phyloP scores from a whole-genome alignment of 1,139 yeast species.

The Kodamaea suecica region DNA sequence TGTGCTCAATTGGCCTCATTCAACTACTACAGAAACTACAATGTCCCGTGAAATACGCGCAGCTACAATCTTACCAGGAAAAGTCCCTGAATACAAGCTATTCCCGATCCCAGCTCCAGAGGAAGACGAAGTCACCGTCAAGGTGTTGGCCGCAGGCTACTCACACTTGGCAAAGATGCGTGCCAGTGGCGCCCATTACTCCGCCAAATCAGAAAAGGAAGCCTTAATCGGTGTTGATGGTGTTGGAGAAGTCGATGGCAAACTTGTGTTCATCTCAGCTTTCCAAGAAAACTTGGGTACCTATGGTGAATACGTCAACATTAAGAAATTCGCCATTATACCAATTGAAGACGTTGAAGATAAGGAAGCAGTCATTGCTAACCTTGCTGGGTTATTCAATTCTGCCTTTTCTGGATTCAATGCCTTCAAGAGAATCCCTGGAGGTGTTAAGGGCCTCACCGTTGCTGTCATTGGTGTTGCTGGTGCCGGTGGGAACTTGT shows the following conservation, averaged over 20 bases:
- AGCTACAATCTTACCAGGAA: conserved; percentile 7
- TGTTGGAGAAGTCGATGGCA: conserved; percentile 13
- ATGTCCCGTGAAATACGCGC: conserved; percentile 7
- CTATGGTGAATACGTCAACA: conserved; percentile 12
- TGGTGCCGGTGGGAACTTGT: conserved; percentile 18
- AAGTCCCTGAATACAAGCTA: conserved; percentile 8
- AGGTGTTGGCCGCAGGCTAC: conserved; percentile 18
- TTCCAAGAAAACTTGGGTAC: conserved; percentile 12
- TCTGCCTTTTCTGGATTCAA: conserved; percentile 13
- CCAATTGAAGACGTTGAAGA: conserved; percentile 9
- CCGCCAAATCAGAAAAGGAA: conserved; percentile 7
- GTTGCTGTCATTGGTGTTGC: conserved; percentile 19
- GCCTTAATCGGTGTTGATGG: conserved; percentile 16
- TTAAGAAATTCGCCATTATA: conserved; percentile 9
- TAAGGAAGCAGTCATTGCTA: conserved; percentile 8
- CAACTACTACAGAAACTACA: no score
- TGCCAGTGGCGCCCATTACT: conserved; percentile 18
- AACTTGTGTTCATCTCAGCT: conserved; percentile 14
- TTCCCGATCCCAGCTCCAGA: conserved; percentile 9
- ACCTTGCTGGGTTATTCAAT: conserved; percentile 16
- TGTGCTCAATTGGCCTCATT: no score
- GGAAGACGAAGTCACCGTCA: conserved; percentile 15
- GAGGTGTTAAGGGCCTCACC: conserved; percentile 10
- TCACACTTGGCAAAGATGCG: conserved; percentile 17
- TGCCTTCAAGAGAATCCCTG: conserved; percentile 13